A percentile compares a stretch with the other conserved stretches of the same genome.
phyloP scores from a whole-genome alignment of 2,329 filamentous ascomycete species.

The Exophiala dermatitidis region DNA sequence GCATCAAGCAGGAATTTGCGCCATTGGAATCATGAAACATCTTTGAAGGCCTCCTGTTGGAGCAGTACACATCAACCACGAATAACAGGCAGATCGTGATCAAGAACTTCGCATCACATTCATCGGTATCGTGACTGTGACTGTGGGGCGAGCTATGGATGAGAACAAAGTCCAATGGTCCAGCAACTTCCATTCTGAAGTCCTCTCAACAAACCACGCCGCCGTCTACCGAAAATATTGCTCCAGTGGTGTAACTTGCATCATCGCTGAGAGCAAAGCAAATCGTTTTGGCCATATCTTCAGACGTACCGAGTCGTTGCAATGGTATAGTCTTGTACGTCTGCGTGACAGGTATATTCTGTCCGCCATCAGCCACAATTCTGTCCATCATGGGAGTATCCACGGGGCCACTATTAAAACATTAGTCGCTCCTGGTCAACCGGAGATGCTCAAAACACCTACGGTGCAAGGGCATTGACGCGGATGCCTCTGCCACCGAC shows the following conservation, averaged over 20 bases:
- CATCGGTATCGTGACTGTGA: too few relatives aligned
- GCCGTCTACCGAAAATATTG: conserved; percentile 42
- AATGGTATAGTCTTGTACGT: conserved; percentile 19
- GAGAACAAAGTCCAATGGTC: too few relatives aligned
- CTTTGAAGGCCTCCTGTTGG: too few relatives aligned
- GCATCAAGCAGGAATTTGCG: too few relatives aligned
- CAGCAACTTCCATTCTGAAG: not conserved
- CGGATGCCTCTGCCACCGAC: conserved; percentile 31
- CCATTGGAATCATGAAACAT: too few relatives aligned
- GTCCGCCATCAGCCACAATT: conserved; percentile 2
- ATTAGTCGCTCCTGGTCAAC: not conserved
- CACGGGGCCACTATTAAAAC: conserved; percentile 11
- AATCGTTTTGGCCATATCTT: conserved; percentile 39
- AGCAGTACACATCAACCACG: too few relatives aligned
- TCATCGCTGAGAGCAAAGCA: conserved; percentile 42
- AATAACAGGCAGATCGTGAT: too few relatives aligned
- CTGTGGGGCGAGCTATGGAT: too few relatives aligned
- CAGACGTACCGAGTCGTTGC: conserved; percentile 49
- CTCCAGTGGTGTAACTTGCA: conserved; percentile 38
- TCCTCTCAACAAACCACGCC: conserved; percentile 25
- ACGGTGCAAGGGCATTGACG: conserved; percentile 34
- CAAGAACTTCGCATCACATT: too few relatives aligned
- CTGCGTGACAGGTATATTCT: conserved; percentile 10
- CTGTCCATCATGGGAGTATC: conserved; percentile 18
- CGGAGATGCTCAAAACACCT: not conserved